Conservation (phyloP, 1,284 basidiomycete species). For the Ceratobasidium papillatum region DNA sequence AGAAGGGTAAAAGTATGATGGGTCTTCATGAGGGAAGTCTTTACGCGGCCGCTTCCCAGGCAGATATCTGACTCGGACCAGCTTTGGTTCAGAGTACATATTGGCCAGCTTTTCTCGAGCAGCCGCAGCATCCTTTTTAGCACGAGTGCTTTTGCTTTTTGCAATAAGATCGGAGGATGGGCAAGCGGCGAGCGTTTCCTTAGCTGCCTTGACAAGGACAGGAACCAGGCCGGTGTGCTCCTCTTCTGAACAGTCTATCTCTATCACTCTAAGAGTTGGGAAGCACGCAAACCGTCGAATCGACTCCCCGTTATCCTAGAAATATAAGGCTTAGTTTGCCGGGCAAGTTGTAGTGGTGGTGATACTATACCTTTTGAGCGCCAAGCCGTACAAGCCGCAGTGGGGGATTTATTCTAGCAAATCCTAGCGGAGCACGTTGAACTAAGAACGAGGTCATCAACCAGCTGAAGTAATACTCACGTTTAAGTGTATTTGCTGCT, state of each 20-base stretch:
- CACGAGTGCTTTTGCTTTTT: background rate
- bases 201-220: background rate
- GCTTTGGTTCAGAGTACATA: background rate
- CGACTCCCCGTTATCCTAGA: background rate
- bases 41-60: background rate
- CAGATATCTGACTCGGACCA: conserved; percentile 2
- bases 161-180: background rate
- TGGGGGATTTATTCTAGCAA: background rate
- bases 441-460: no score
- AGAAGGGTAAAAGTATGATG: background rate
- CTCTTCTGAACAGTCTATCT: background rate
- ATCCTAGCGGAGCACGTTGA: background rate
- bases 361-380: background rate
- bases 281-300: background rate
- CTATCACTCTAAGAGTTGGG: background rate
- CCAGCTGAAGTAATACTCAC: background rate
- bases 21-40: no score
- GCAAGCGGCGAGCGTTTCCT: background rate
- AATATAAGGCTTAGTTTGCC: background rate
- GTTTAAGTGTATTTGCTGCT: background rate
- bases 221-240: background rate
- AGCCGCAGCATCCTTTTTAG: background rate
- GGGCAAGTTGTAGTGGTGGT: no score
- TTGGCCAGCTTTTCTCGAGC: background rate
- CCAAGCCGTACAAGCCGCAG: background rate